Evolutionary conservation across 2,329 filamentous ascomycete genomes (phyloP).

Genomic region (Colletotrichum lentis): DNA sequence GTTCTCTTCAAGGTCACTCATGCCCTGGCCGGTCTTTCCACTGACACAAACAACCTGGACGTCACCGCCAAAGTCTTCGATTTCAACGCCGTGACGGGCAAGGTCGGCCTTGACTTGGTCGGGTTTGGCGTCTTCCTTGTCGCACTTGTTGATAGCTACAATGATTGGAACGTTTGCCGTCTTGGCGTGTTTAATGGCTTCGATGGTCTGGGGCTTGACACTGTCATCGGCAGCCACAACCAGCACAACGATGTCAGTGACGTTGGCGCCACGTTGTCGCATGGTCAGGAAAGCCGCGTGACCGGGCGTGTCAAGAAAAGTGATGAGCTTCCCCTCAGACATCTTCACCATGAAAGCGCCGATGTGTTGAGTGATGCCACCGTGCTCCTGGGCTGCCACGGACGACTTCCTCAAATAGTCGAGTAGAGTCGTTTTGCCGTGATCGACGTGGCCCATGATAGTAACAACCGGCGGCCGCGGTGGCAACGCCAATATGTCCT

Average conservation of each 20-base stretch:
- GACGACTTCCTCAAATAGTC: slow-evolving; percentile 94
- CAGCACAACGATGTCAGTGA: slow-evolving; percentile 95
- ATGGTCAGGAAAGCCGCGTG: slow-evolving; percentile 96
- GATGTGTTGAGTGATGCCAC: slow-evolving; percentile 98
- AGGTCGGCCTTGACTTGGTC: slow-evolving; percentile 91
- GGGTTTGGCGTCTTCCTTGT: slow-evolving; percentile 82
- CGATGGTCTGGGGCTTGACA: slow-evolving; percentile 95
- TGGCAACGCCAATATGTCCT: slow-evolving; percentile 74
- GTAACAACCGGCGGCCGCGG: slow-evolving; percentile 90
- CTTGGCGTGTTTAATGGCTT: slow-evolving; percentile 93
- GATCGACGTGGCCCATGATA: slow-evolving; percentile 99
- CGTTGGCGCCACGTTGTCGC: slow-evolving; percentile 92
- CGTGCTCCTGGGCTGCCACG: slow-evolving; percentile 88
- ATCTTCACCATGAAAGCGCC: slow-evolving; percentile 94
- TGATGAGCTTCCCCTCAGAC: slow-evolving; percentile 87
- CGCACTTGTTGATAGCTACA: slow-evolving; percentile 96
- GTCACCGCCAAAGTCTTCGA: slow-evolving; percentile 95
- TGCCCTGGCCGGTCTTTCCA: slow-evolving; percentile 91
- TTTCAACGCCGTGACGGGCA: slow-evolving; percentile 81
- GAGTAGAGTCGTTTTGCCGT: slow-evolving; percentile 95
- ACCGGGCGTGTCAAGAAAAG: slow-evolving; percentile 95
- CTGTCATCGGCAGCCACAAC: slow-evolving; percentile 97
- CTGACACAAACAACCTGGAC: slow-evolving; percentile 91
- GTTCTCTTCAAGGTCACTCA: slow-evolving; percentile 90
- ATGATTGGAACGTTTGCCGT: slow-evolving; percentile 91